These are phyloP conservation scores for Prunus davidiana DNA, from an alignment of 306 rosid species.

Conservation along the genomic window DNA sequence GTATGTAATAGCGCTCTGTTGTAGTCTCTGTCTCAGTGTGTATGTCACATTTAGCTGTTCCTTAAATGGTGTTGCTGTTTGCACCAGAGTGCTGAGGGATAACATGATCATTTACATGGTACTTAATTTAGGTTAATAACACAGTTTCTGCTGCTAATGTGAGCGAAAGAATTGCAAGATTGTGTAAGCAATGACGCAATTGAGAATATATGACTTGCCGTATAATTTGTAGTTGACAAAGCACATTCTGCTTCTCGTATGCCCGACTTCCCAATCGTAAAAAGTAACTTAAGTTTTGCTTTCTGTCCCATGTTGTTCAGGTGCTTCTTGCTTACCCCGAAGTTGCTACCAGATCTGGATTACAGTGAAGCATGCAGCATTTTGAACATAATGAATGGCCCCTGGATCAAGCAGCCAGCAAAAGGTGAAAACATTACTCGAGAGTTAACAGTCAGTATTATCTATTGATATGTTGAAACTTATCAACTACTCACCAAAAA, in stretches of 20 bases:
- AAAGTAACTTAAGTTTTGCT: constrained; percentile 6
- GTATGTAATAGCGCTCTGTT: not conserved
- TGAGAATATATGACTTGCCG: not conserved
- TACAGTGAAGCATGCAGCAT: constrained; percentile 90
- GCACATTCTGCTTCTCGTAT: not conserved
- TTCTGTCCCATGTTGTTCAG: constrained; percentile 39
- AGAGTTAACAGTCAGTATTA: not conserved
- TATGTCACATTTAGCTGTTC: not conserved
- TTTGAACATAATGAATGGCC: constrained; percentile 87
- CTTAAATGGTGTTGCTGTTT: not conserved
- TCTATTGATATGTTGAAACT: not conserved
- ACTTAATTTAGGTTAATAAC: not conserved
- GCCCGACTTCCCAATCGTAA: not conserved
- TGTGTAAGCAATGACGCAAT: not conserved
- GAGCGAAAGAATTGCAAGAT: not conserved
- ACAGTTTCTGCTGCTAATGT: not conserved
- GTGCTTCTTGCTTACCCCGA: constrained; percentile 92
- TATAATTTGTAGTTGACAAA: not conserved
- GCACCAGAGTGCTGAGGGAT: not conserved
- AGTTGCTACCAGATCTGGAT: constrained; percentile 80
- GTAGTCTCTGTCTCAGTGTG: not conserved
- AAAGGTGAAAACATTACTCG: constrained; percentile 44
- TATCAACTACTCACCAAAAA: not conserved
- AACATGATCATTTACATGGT: not conserved
- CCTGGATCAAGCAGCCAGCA: constrained; percentile 69